These are phyloP conservation scores for Paecilomyces formosus DNA, from an alignment of 2,329 filamentous ascomycete species.

Conservation along the genomic window DNA sequence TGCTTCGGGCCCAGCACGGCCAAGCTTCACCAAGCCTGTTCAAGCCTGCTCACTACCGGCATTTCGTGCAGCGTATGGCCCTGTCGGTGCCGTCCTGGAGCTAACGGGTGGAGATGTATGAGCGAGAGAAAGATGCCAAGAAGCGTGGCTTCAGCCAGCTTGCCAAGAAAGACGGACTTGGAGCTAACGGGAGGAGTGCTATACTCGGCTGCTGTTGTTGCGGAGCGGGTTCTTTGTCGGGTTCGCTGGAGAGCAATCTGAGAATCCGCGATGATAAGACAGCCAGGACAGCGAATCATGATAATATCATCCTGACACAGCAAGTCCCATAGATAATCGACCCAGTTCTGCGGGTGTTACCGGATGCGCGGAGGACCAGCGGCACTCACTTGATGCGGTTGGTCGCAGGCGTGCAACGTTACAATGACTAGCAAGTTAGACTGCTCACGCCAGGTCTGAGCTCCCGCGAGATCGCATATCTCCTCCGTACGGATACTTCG, in stretches of 20 bases:
- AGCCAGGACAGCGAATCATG: neutral
- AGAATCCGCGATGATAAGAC: neutral
- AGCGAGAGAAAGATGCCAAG: neutral
- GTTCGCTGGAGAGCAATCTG: neutral
- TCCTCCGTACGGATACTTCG: neutral
- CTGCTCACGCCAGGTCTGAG: neutral
- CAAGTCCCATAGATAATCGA: neutral
- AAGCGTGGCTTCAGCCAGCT: neutral
- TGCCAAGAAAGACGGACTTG: neutral
- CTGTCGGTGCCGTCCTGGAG: too few relatives aligned
- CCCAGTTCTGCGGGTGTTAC: neutral
- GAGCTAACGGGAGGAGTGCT: neutral
- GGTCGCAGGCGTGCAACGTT: neutral
- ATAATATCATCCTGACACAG: neutral
- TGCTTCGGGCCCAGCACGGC: neutral
- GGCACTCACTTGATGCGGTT: neutral
- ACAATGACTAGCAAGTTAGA: neutral
- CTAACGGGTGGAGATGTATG: neutral
- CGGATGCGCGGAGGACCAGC: neutral
- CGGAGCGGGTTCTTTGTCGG: neutral
- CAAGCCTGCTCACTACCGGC: neutral
- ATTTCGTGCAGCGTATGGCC: too few relatives aligned
- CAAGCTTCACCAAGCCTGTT: neutral
- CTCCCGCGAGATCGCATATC: neutral
- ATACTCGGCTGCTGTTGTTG: too few relatives aligned